phyloP scores from a whole-genome alignment of 2,329 filamentous ascomycete species.

The Cladosporium sp. region DNA sequence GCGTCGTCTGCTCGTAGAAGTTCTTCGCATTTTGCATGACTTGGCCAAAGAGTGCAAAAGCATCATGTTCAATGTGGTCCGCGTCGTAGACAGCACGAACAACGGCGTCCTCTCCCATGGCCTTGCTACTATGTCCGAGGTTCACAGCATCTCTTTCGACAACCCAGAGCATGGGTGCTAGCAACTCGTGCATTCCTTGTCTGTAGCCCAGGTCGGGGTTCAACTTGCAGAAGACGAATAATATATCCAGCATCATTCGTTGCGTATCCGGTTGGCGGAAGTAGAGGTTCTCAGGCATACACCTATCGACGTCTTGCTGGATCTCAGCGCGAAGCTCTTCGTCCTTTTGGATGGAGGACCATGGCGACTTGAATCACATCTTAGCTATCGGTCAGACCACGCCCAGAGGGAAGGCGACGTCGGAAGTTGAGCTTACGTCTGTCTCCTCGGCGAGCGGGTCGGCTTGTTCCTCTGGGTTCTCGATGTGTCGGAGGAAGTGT shows the following conservation, averaged over 20 bases:
- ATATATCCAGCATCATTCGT: slow-evolving; percentile 77
- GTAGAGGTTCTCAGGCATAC: slow-evolving; percentile 85
- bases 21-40: slow-evolving; percentile 85
- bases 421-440: slow-evolving; percentile 51
- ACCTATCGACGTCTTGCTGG: slow-evolving; percentile 87
- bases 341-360: slow-evolving; percentile 75
- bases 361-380: slow-evolving; percentile 71
- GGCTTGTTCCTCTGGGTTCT: slow-evolving; percentile 78
- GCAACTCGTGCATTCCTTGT: slow-evolving; percentile 97
- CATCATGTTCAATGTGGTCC: slow-evolving; percentile 81
- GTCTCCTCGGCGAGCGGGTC: slow-evolving; percentile 87
- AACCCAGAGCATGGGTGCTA: slow-evolving; percentile 86
- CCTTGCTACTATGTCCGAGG: slow-evolving; percentile 34
- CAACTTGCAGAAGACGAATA: slow-evolving; percentile 94
- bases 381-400: slow-evolving; percentile 44
- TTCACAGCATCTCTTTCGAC: slow-evolving; percentile 80
- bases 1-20: slow-evolving; percentile 74
- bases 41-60: slow-evolving; percentile 80
- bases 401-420: slow-evolving; percentile 17
- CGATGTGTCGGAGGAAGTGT: slow-evolving; percentile 78
- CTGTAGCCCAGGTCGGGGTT: slow-evolving; percentile 86
- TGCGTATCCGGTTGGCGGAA: slow-evolving; percentile 82
- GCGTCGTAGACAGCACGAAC: slow-evolving; percentile 61
- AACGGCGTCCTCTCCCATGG: slow-evolving; percentile 34
- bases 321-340: slow-evolving; percentile 86